phyloP scores from a whole-genome alignment of 352 stramenopile species.

The Pythium brassicae region DNA sequence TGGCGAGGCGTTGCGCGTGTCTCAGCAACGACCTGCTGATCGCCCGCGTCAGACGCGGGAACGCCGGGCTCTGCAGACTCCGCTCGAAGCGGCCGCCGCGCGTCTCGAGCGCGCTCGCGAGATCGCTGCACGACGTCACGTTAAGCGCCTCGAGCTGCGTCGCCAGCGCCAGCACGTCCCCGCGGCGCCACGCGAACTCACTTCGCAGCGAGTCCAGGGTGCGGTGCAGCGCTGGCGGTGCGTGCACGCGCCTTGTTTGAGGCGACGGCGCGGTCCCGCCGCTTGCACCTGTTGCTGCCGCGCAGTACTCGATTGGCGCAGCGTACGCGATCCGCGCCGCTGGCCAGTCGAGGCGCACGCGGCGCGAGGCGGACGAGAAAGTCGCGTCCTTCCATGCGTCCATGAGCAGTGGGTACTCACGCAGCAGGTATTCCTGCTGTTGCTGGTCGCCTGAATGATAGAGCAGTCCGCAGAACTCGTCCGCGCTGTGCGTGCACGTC shows the following conservation, averaged over 20 bases:
- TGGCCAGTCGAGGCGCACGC: constrained; percentile 39
- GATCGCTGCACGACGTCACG: constrained; percentile 38
- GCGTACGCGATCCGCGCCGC: constrained; percentile 16
- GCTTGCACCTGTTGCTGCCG: background rate
- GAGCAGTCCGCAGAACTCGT: constrained; percentile 64
- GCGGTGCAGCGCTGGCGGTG: constrained; percentile 20
- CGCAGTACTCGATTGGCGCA: constrained; percentile 15
- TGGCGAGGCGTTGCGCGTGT: constrained; percentile 5
- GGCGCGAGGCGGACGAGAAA: constrained; percentile 8
- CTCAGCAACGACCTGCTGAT: constrained; percentile 30
- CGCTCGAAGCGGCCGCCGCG: constrained; percentile 38
- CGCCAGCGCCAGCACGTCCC: constrained; percentile 29
- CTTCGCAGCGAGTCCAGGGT: constrained; percentile 26
- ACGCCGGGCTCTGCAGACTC: constrained; percentile 36
- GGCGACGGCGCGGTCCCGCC: background rate
- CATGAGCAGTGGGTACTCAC: constrained; percentile 59
- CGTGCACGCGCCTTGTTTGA: constrained; percentile 17
- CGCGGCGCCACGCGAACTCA: constrained; percentile 41
- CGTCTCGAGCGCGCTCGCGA: constrained; percentile 24
- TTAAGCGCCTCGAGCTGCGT: constrained; percentile 25
- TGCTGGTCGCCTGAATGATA: constrained; percentile 47
- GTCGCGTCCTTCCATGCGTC: constrained; percentile 39
- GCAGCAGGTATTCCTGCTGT: constrained; percentile 36
- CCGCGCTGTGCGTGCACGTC: constrained; percentile 58
- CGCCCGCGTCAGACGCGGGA: constrained; percentile 44